Base-by-base conservation (phyloP, 1,139 yeast genomes). In the Magnusiomyces tetraspermus region DNA sequence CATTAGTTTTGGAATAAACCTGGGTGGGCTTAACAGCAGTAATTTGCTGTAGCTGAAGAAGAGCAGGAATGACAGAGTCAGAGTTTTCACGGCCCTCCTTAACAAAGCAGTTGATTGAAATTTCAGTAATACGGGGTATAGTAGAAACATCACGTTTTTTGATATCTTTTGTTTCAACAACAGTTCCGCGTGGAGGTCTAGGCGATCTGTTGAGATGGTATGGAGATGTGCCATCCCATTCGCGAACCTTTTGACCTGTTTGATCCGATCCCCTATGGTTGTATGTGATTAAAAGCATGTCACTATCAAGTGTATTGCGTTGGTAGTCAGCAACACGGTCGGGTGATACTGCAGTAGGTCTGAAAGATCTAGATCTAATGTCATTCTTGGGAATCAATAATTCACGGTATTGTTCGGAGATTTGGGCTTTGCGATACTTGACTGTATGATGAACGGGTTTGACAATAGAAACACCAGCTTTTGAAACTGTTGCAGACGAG, bases 371-470 rank as follows among this genome's bases (percentile, higher is more conserved):
- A 21, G 95, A 63, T 48, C 64, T 63, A 47, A 70, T 58, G 44
- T 66, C 62, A 50, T 71, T 79, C 60, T 82, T 82, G 44, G 84
- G 80, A 52, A 76, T 71, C 59, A 85, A 77, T 51, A 88, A 70
- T 49, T 80, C 84, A 54, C 85, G 78, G 67, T 80, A 85, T 55
- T 59, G 85, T 76, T 66, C 64, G 43, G 63, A 89, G 72, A 69
- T 65, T 56, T 79, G 79, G 31, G 81, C 72, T 69, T 92, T 92
- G 61, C 78, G 77, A 63, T 86, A 80, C 60, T 79, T 79, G 53
- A 92, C 86, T 57, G 81, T 76, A 69, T 92, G 98, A 68, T 92
- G 98, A 19, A 90, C 95, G 1, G 98, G 97, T 52, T 83, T 78
- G 38, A 86, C 90, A 47, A 87, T 77, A 48, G 94, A 83, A 31